Conservation (phyloP, 1,284 basidiomycete genomes). For the Apiotrichum siamense region DNA sequence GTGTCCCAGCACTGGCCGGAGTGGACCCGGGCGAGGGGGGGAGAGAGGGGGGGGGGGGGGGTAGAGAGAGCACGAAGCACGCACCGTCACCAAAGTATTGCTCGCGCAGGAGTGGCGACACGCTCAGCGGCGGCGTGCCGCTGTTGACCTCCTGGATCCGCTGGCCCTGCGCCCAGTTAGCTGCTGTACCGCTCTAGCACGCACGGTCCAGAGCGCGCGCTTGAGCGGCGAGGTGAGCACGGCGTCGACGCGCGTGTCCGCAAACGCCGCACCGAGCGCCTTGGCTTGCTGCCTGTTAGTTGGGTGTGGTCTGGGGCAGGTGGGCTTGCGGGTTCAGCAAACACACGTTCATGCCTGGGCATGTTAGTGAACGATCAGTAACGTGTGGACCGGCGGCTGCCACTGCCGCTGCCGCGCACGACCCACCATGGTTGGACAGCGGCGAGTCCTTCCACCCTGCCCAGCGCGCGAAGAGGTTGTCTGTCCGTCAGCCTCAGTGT, state of each 20-base stretch:
- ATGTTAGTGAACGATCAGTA: too few species aligned
- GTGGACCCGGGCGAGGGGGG: too few species aligned
- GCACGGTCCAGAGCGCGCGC: conserved; percentile 56
- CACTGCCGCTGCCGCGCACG: neutral
- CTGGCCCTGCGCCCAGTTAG: conserved; percentile 30
- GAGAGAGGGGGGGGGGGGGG: too few species aligned
- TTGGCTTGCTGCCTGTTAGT: conserved; percentile 64
- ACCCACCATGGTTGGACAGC: conserved; percentile 71
- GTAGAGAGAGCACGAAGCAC: conserved; percentile 6
- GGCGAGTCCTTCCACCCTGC: conserved; percentile 79
- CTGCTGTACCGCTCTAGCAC: neutral
- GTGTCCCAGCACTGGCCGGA: neutral
- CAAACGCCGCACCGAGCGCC: conserved; percentile 62
- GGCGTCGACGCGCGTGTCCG: conserved; percentile 56
- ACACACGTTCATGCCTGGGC: conserved; percentile 59
- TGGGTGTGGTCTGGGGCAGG: too few species aligned
- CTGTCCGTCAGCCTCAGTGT: conserved; percentile 17
- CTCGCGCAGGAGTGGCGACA: conserved; percentile 39
- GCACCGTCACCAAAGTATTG: conserved; percentile 45
- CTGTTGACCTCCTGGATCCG: conserved; percentile 41
- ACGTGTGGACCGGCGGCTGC: too few species aligned
- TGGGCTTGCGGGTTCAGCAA: neutral
- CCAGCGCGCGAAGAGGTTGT: conserved; percentile 55
- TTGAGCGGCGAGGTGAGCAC: conserved; percentile 76
- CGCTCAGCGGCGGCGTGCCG: conserved; percentile 32